These are phyloP conservation scores for Cyclotella kingstonii DNA, from an alignment of 108 stramenopile species.

Conservation along the genomic window DNA sequence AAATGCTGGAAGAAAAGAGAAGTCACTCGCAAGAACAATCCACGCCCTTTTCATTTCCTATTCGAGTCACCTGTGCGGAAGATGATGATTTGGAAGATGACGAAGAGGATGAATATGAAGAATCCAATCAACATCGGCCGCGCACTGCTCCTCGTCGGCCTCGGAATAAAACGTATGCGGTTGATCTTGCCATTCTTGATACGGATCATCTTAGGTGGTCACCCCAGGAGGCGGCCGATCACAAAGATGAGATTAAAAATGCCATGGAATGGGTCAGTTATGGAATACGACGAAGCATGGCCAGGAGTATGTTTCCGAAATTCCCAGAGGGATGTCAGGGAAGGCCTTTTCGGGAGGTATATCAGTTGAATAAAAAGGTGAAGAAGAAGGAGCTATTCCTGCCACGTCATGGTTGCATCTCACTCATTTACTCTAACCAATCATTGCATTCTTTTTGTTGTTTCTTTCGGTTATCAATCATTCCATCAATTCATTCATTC, in stretches of 20 bases:
- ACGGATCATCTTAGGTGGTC: conserved; percentile 36
- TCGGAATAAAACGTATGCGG: conserved; percentile 43
- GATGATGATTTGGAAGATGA: conserved; percentile 37
- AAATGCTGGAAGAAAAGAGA: conserved; percentile 23
- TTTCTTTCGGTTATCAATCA: background rate
- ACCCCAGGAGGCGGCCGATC: conserved; percentile 24
- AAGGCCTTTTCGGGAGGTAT: conserved; percentile 75
- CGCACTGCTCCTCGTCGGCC: too few relatives aligned
- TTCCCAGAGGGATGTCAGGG: conserved; percentile 88
- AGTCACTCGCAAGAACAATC: too few relatives aligned
- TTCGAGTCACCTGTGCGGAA: conserved; percentile 43
- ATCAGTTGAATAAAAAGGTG: conserved; percentile 90
- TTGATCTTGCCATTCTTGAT: conserved; percentile 39
- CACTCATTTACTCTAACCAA: too few relatives aligned
- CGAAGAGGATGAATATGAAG: background rate
- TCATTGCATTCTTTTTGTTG: too few relatives aligned
- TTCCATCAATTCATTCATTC: background rate
- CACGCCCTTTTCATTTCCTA: conserved; percentile 48
- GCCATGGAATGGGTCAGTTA: conserved; percentile 49
- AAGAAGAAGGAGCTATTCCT: too few relatives aligned
- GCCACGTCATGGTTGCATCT: too few relatives aligned
- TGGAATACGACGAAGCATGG: conserved; percentile 64
- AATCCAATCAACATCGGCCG: background rate
- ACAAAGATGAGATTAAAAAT: conserved; percentile 41
- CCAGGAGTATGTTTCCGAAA: conserved; percentile 75